Conservation (phyloP, 805 yeast genomes). For the Spathaspora boniae region DNA sequence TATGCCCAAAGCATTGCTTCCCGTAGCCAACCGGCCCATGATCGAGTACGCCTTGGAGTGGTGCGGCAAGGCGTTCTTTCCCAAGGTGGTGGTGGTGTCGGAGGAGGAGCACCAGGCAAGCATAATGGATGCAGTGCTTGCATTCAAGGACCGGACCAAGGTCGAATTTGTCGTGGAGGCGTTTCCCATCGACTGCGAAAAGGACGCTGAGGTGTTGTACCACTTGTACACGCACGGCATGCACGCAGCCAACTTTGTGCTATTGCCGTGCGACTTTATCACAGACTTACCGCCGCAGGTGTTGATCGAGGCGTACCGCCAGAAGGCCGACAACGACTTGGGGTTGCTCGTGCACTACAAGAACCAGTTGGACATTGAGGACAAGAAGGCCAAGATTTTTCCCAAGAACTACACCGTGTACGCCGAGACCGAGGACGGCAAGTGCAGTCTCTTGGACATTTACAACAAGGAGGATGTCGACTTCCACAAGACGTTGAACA, state of each 20-base stretch:
- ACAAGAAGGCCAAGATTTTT: conserved; percentile 59
- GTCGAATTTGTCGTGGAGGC: conserved; percentile 3
- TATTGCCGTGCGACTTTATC: conserved; percentile 90
- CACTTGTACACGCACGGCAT: conserved; percentile 38
- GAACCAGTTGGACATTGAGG: conserved; percentile 72
- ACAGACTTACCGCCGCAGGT: conserved; percentile 91
- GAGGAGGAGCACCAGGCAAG: conserved; percentile 45
- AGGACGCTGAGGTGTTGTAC: conserved; percentile 63
- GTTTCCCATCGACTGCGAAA: conserved; percentile 22
- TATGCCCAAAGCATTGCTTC: conserved; percentile 78
- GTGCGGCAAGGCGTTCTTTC: conserved; percentile 86
- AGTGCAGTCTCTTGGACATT: conserved; percentile 56
- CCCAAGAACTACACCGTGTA: conserved; percentile 67
- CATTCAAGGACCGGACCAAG: conserved; percentile 33
- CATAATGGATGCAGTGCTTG: conserved; percentile 47
- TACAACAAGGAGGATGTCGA: conserved; percentile 68
- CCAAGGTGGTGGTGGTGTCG: conserved; percentile 61
- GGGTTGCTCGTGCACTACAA: conserved; percentile 77
- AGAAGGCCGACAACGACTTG: conserved; percentile 60
- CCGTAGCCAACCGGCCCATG: conserved; percentile 88
- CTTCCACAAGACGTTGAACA: conserved; percentile 64
- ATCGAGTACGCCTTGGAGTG: conserved; percentile 83
- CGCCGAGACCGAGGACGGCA: conserved; percentile 41
- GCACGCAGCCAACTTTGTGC: conserved; percentile 47
- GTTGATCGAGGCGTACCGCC: conserved; percentile 78